A percentile compares a stretch with the other conserved stretches of the same genome.
Evolutionary conservation across 495 filamentous ascomycete species (phyloP).

Genomic region (Cercophora newfieldiana): DNA sequence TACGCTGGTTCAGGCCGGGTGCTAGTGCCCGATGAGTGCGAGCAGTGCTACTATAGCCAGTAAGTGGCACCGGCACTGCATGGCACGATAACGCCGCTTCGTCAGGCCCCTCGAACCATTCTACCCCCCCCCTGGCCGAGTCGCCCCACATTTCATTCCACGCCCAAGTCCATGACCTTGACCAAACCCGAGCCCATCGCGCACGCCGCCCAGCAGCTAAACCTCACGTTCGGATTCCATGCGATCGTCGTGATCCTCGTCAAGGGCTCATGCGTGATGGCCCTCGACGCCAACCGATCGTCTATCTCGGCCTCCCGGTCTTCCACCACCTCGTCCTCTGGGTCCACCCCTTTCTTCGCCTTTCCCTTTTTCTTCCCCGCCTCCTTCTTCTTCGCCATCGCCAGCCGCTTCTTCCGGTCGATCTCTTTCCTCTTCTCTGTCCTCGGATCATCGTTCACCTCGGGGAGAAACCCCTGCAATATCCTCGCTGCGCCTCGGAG

Average conservation of each 20-base stretch:
- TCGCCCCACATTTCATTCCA: no score
- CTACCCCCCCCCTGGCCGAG: background rate
- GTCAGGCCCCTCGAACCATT: no score
- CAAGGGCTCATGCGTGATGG: slow-evolving; percentile 45
- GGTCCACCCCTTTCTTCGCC: slow-evolving; percentile 26
- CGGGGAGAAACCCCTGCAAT: slow-evolving; percentile 44
- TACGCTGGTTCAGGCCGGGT: no score
- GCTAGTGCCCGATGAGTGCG: no score
- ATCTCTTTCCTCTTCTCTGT: slow-evolving; percentile 64
- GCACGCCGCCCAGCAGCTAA: slow-evolving; percentile 54
- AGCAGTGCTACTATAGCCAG: no score
- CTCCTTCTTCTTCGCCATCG: slow-evolving; percentile 54
- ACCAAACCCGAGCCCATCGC: slow-evolving; percentile 52
- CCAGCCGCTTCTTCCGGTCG: slow-evolving; percentile 52
- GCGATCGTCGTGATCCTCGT: slow-evolving; percentile 45
- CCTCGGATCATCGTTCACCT: slow-evolving; percentile 66
- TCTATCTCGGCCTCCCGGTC: slow-evolving; percentile 30
- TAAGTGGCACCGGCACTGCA: no score
- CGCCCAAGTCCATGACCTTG: slow-evolving; percentile 48
- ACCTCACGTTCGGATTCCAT: slow-evolving; percentile 51
- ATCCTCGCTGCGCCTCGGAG: slow-evolving; percentile 39
- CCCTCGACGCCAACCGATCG: slow-evolving; percentile 37
- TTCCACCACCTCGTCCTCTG: slow-evolving; percentile 26
- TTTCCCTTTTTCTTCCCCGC: slow-evolving; percentile 56
- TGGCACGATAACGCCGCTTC: no score